phyloP scores from a whole-genome alignment of 495 filamentous ascomycete species.

The Xylaria castorea region DNA sequence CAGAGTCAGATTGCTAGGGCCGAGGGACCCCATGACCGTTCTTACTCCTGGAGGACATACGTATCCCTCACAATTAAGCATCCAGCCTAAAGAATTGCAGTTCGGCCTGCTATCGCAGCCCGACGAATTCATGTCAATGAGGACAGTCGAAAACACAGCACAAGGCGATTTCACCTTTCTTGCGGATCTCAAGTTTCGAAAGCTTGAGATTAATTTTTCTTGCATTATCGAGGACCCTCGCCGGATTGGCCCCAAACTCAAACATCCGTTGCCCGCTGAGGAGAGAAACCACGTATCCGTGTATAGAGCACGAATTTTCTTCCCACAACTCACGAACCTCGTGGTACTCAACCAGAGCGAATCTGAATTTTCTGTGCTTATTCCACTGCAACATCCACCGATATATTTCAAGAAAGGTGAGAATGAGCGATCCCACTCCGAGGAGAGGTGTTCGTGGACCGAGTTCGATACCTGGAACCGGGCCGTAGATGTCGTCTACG shows the following conservation, averaged over 20 bases:
- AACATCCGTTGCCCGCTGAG: constrained; percentile 31
- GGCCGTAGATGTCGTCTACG: constrained; percentile 70
- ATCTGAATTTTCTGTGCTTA: constrained; percentile 54
- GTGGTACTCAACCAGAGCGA: constrained; percentile 50
- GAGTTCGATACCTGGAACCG: constrained; percentile 76
- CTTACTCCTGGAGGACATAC: constrained; percentile 30
- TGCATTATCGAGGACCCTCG: constrained; percentile 49
- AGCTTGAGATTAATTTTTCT: constrained; percentile 53
- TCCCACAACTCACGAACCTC: constrained; percentile 66
- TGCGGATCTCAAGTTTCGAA: constrained; percentile 53
- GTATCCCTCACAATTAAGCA: constrained; percentile 38
- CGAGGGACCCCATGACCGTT: neutral
- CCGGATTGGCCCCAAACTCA: constrained; percentile 29
- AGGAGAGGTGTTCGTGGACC: constrained; percentile 62
- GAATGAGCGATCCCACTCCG: constrained; percentile 51
- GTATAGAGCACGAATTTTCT: constrained; percentile 65
- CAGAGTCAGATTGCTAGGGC: constrained; percentile 21
- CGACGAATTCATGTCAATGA: constrained; percentile 52
- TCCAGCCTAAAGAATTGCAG: constrained; percentile 46
- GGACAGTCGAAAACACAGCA: constrained; percentile 48
- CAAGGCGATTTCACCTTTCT: constrained; percentile 35
- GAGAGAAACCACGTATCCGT: constrained; percentile 35
- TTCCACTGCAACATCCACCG: constrained; percentile 70
- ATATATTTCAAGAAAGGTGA: constrained; percentile 63
- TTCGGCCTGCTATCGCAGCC: constrained; percentile 60